phyloP scores from a whole-genome alignment of 139 green algal species.

The Chlorella sp. region DNA sequence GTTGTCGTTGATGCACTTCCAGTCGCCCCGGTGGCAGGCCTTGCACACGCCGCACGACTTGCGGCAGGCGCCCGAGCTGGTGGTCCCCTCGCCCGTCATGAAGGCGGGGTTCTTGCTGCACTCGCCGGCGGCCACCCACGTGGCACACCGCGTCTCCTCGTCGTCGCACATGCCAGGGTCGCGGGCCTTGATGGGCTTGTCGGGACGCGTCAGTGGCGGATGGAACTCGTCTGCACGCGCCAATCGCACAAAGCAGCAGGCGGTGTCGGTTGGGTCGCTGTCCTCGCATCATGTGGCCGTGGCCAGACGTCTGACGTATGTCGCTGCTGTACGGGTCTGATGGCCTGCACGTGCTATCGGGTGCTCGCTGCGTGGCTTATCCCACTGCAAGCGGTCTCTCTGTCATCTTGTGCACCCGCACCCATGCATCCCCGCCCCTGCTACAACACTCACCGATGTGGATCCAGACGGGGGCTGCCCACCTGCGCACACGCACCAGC shows the following conservation, averaged over 20 bases:
- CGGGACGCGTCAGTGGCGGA: neutral
- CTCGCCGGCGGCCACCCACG: constrained; percentile 8
- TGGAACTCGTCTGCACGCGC: constrained; percentile 12
- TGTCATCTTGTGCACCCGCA: no score
- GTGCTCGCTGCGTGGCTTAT: no score
- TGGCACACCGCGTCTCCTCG: neutral
- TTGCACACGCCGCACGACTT: neutral
- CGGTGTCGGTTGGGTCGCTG: no score
- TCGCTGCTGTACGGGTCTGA: no score
- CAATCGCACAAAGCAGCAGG: no score
- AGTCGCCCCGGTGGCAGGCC: neutral
- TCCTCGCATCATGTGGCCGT: no score
- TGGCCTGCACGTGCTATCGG: no score
- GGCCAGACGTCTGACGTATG: no score
- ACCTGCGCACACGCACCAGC: no score
- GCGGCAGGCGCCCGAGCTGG: neutral
- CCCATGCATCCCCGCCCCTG: no score
- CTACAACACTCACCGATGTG: no score
- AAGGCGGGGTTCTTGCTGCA: constrained; percentile 13
- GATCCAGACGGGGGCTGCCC: constrained; percentile 36
- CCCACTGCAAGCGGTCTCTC: no score
- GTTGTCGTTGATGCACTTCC: constrained; percentile 8
- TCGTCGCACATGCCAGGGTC: constrained; percentile 15
- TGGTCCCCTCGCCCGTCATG: constrained; percentile 8
- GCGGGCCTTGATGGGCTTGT: neutral